Conservation (phyloP, 805 yeast genomes). For the Schwanniomyces polymorphus region DNA sequence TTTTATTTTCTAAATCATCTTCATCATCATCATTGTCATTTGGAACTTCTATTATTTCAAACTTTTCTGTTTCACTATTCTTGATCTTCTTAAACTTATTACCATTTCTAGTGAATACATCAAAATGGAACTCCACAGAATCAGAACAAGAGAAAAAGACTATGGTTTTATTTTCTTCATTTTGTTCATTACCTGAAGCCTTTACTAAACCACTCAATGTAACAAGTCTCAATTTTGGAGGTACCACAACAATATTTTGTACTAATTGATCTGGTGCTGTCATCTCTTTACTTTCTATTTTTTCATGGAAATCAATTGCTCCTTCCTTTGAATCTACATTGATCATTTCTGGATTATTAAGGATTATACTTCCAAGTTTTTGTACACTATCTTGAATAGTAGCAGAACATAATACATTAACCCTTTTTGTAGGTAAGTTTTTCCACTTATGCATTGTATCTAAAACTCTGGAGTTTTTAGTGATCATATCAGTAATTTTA, state of each 20-base stretch:
- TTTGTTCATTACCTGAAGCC: slow-evolving; percentile 26
- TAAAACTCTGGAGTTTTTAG: slow-evolving; percentile 41
- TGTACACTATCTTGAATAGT: slow-evolving; percentile 82
- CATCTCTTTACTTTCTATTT: slow-evolving; percentile 21
- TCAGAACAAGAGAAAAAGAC: slow-evolving; percentile 93
- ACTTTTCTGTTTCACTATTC: slow-evolving; percentile 21
- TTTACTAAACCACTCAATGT: slow-evolving; percentile 69
- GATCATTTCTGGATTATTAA: slow-evolving; percentile 73
- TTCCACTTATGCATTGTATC: slow-evolving; percentile 43
- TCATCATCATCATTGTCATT: slow-evolving; percentile 18
- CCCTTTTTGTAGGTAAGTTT: slow-evolving; percentile 64
- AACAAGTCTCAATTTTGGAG: slow-evolving; percentile 88
- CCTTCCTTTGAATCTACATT: slow-evolving; percentile 33
- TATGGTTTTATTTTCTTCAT: slow-evolving; percentile 48
- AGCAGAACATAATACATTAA: slow-evolving; percentile 90
- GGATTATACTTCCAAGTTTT: slow-evolving; percentile 75
- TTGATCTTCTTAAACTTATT: slow-evolving; percentile 32
- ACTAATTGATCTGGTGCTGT: slow-evolving; percentile 88
- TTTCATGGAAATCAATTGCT: slow-evolving; percentile 22
- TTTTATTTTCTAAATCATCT: slow-evolving; percentile 21
- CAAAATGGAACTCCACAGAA: slow-evolving; percentile 92
- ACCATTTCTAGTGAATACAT: slow-evolving; percentile 66
- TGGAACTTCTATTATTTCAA: slow-evolving; percentile 15
- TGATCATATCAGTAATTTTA: slow-evolving; percentile 64
- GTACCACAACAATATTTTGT: slow-evolving; percentile 81